Percentiles rank a stretch among this genome's conserved stretches.
These are phyloP conservation scores for Nakazawaea pomicola DNA, from an alignment of 805 yeast species.

Conservation along the genomic window DNA sequence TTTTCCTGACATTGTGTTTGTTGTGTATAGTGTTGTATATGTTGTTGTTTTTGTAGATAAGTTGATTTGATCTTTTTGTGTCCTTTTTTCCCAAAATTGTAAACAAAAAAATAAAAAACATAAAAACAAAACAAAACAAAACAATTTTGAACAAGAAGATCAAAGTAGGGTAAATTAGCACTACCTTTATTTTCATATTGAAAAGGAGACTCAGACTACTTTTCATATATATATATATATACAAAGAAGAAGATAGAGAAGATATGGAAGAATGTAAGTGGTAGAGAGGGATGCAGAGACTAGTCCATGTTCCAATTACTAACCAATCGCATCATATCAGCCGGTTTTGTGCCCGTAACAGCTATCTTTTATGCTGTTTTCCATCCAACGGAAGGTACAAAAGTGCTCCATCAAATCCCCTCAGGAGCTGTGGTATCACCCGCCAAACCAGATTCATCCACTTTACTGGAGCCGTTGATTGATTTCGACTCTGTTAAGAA, in stretches of 20 bases:
- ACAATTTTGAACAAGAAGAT: no score
- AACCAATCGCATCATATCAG: no score
- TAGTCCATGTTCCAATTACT: no score
- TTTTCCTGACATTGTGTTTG: constrained; percentile 76
- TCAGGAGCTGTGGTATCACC: constrained; percentile 54
- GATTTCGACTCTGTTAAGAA: constrained; percentile 84
- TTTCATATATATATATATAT: no score
- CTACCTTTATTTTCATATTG: no score
- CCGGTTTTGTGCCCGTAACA: constrained; percentile 84
- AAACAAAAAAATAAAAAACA: not conserved
- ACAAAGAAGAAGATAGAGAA: no score
- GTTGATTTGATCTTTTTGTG: not conserved
- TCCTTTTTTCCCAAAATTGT: not conserved
- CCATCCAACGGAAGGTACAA: constrained; percentile 94
- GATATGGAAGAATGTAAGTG: constrained; percentile 8
- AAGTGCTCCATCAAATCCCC: constrained; percentile 88
- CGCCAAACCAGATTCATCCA: constrained; percentile 27
- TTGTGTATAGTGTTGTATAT: not conserved
- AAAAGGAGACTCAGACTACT: no score
- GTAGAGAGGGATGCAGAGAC: no score
- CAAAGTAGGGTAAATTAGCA: no score
- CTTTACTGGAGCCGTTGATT: constrained; percentile 41
- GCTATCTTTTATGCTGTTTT: constrained; percentile 88
- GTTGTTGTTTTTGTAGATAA: not conserved
- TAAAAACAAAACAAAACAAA: no score